A percentile compares a stretch with the other conserved stretches of the same genome.
phyloP scores from a whole-genome alignment of 2,329 filamentous ascomycete species.

The Amesomyces nigricolor region DNA sequence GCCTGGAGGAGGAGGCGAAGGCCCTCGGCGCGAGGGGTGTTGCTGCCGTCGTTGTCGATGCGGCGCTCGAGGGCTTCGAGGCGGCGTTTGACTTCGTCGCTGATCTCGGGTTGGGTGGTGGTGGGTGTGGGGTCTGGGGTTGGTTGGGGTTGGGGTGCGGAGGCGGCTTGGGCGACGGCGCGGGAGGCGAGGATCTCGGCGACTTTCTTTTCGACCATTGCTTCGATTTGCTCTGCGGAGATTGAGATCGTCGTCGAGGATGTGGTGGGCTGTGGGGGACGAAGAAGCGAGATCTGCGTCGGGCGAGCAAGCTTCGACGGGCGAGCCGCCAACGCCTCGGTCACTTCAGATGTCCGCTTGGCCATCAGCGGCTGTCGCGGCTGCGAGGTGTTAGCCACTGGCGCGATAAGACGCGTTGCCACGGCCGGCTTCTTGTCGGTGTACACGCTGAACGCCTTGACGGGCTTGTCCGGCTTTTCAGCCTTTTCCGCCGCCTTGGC shows the following conservation, averaged over 20 bases:
- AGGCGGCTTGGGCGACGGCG: conserved; percentile 43
- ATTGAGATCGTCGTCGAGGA: conserved; percentile 39
- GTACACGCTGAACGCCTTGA: conserved; percentile 83
- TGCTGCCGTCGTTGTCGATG: conserved; percentile 58
- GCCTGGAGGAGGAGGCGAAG: conserved; percentile 84
- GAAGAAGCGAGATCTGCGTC: conserved; percentile 13
- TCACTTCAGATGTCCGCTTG: conserved; percentile 38
- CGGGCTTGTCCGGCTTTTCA: conserved; percentile 59
- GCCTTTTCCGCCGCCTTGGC: conserved; percentile 45
- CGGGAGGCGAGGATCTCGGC: conserved; percentile 81
- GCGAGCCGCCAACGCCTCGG: conserved; percentile 30
- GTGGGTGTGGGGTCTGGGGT: conserved; percentile 32
- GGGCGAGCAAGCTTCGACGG: conserved; percentile 41
- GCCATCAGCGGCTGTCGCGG: conserved; percentile 30
- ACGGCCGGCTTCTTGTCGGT: conserved; percentile 60
- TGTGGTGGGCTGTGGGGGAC: conserved; percentile 37
- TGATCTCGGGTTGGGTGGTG: conserved; percentile 44
- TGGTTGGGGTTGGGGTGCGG: conserved; percentile 29
- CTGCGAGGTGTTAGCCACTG: conserved; percentile 30
- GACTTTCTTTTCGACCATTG: conserved; percentile 87
- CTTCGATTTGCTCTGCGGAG: conserved; percentile 73
- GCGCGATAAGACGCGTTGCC: conserved; percentile 26
- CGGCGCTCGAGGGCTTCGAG: conserved; percentile 80
- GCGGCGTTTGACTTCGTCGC: conserved; percentile 71
- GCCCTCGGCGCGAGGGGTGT: conserved; percentile 69